Conservation (phyloP, 495 filamentous ascomycete genomes). For the Neohortaea acidophila region DNA sequence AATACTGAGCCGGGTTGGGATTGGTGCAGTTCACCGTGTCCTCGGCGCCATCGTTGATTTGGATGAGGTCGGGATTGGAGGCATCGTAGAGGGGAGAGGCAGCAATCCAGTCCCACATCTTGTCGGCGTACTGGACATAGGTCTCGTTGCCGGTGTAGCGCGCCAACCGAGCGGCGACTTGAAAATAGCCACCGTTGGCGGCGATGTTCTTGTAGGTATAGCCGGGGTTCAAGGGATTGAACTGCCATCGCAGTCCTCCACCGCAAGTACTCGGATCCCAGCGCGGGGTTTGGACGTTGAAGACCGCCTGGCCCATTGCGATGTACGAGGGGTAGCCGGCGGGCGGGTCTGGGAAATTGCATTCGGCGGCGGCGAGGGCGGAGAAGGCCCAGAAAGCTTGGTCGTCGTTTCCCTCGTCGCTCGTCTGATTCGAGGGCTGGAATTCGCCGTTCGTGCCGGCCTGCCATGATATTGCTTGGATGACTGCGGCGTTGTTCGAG, state of each 20-base stretch:
- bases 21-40: slow-evolving; percentile 36
- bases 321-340: slow-evolving; percentile 15
- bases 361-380: slow-evolving; percentile 21
- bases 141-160: slow-evolving; percentile 63
- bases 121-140: slow-evolving; percentile 53
- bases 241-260: slow-evolving; percentile 57
- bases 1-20: slow-evolving; percentile 38
- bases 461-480: slow-evolving; percentile 35
- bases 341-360: slow-evolving; percentile 14
- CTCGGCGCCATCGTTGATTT: slow-evolving; percentile 52
- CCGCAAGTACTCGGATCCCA: slow-evolving; percentile 34
- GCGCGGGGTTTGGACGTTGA: slow-evolving; percentile 28
- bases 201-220: slow-evolving; percentile 73
- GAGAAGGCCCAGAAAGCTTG: slow-evolving; percentile 26
- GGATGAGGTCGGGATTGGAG: slow-evolving; percentile 41
- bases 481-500: slow-evolving; percentile 34
- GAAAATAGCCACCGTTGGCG: slow-evolving; percentile 69
- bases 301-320: slow-evolving; percentile 19
- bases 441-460: slow-evolving; percentile 33
- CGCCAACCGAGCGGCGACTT: slow-evolving; percentile 59
- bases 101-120: slow-evolving; percentile 53
- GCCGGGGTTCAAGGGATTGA: slow-evolving; percentile 62
- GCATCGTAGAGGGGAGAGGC: slow-evolving; percentile 44
- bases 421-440: slow-evolving; percentile 32
- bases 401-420: slow-evolving; percentile 39